phyloP scores from a whole-genome alignment of 2,329 filamentous ascomycete genomes.

The Mycosphaerella sp. region DNA sequence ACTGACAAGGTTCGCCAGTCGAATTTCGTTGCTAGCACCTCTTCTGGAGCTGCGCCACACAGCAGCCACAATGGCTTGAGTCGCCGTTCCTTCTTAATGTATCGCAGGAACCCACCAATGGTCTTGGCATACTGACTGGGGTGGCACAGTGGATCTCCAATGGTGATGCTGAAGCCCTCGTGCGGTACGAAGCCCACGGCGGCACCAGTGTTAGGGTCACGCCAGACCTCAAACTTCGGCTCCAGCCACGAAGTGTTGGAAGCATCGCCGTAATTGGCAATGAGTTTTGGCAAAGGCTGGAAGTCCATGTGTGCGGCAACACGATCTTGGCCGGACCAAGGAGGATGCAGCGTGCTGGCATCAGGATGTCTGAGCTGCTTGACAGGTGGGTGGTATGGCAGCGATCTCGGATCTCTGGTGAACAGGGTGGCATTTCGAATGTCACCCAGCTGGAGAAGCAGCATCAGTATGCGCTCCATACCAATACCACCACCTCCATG shows the following conservation, averaged over 20 bases:
- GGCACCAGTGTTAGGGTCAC: constrained; percentile 70
- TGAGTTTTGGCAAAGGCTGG: constrained; percentile 75
- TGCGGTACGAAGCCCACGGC: constrained; percentile 76
- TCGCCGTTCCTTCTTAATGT: constrained; percentile 61
- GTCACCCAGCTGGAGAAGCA: constrained; percentile 79
- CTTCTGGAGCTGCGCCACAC: constrained; percentile 70
- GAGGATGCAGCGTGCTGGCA: constrained; percentile 69
- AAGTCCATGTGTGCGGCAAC: constrained; percentile 47
- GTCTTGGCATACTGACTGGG: constrained; percentile 66
- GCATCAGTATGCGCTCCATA: constrained; percentile 79
- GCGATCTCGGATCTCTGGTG: constrained; percentile 79
- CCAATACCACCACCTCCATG: constrained; percentile 88
- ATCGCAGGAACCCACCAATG: constrained; percentile 66
- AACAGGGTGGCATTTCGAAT: constrained; percentile 84
- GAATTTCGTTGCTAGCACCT: constrained; percentile 70
- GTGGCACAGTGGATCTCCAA: constrained; percentile 83
- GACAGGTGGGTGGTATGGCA: constrained; percentile 60
- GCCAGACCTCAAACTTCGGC: constrained; percentile 80
- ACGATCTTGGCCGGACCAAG: constrained; percentile 52
- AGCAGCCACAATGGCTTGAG: constrained; percentile 86
- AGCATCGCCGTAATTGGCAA: constrained; percentile 92
- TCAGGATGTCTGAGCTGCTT: constrained; percentile 75
- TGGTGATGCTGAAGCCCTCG: constrained; percentile 72
- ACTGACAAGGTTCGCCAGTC: constrained; percentile 87
- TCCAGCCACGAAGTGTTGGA: constrained; percentile 93